Conservation (phyloP, 257 asterid genomes). For the Leonotis leonurus region DNA sequence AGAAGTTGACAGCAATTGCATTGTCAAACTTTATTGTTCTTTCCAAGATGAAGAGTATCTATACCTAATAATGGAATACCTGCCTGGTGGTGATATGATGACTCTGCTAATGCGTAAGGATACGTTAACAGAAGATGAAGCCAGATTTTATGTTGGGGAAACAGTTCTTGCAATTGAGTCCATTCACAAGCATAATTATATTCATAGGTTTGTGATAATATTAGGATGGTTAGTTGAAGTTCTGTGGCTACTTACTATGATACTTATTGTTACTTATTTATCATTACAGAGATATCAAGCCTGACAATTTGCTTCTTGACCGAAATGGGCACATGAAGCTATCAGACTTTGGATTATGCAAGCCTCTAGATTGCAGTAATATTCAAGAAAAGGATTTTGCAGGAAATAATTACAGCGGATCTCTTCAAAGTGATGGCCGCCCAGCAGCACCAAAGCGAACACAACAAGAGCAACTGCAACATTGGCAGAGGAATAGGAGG, state of each 20-base stretch:
- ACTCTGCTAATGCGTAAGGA: conserved; percentile 95
- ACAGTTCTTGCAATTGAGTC: conserved; percentile 96
- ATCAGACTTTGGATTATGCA: conserved; percentile 92
- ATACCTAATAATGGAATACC: conserved; percentile 89
- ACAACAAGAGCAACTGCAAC: conserved; percentile 90
- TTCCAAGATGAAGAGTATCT: conserved; percentile 94
- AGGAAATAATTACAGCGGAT: conserved; percentile 63
- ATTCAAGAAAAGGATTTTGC: conserved; percentile 89
- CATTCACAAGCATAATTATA: conserved; percentile 84
- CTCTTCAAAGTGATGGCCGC: conserved; percentile 88
- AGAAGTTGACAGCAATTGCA: conserved; percentile 87
- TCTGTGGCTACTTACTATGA: neutral
- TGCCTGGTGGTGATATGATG: conserved; percentile 99
- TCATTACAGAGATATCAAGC: conserved; percentile 85
- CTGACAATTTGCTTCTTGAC: conserved; percentile 94
- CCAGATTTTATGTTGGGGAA: conserved; percentile 86
- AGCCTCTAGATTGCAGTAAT: conserved; percentile 89
- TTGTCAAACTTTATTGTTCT: conserved; percentile 80
- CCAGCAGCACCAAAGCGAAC: conserved; percentile 82
- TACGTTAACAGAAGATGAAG: conserved; percentile 84
- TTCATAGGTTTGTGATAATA: conserved; percentile 71
- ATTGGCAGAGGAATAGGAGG: conserved; percentile 93
- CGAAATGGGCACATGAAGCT: conserved; percentile 89
- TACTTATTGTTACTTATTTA: conserved; percentile 4
- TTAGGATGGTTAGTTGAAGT: conserved; percentile 16